A percentile compares a stretch with the other conserved stretches of the same genome.
Evolutionary conservation across 2,329 filamentous ascomycete genomes (phyloP).

Genomic region (Aaosphaeria arxii): DNA sequence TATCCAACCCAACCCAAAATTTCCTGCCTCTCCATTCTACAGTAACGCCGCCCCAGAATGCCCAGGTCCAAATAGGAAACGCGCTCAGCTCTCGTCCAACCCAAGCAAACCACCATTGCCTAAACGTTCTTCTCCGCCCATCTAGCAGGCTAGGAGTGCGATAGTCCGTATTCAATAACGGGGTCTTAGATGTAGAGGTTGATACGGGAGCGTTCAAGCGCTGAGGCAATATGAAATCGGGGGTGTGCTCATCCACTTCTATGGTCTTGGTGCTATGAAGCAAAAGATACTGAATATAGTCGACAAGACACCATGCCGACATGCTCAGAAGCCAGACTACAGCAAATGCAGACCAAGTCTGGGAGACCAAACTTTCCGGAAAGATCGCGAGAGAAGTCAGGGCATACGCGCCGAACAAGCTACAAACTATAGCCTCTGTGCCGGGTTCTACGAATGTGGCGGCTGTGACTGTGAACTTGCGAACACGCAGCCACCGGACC

Average conservation of each 20-base stretch:
- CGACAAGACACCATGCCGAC: slow-evolving; percentile 67
- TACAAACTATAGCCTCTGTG: slow-evolving; percentile 84
- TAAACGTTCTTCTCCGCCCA: slow-evolving; percentile 55
- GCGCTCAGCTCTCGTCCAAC: slow-evolving; percentile 78
- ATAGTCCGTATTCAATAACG: slow-evolving; percentile 14
- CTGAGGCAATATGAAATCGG: slow-evolving; percentile 63
- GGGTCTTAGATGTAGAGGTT: slow-evolving; percentile 16
- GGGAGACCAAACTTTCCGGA: slow-evolving; percentile 51
- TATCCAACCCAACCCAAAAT: slow-evolving; percentile 81
- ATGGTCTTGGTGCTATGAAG: slow-evolving; percentile 73
- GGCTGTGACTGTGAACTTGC: slow-evolving; percentile 87
- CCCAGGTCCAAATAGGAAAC: slow-evolving; percentile 85
- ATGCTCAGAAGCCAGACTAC: slow-evolving; percentile 66
- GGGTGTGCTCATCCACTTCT: slow-evolving; percentile 69
- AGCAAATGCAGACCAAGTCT: slow-evolving; percentile 66
- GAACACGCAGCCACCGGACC: slow-evolving; percentile 84
- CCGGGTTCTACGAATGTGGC: slow-evolving; percentile 92
- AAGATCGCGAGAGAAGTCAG: slow-evolving; percentile 71
- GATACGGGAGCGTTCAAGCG: slow-evolving; percentile 31
- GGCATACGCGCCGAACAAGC: slow-evolving; percentile 74
- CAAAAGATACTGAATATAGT: slow-evolving; percentile 69
- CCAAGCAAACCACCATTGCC: slow-evolving; percentile 79
- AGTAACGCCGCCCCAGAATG: slow-evolving; percentile 81
- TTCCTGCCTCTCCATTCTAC: slow-evolving; percentile 82
- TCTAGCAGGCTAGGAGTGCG: slow-evolving; percentile 12